phyloP scores from a whole-genome alignment of 2,329 filamentous ascomycete genomes.

The Microsporum ferrugineum region DNA sequence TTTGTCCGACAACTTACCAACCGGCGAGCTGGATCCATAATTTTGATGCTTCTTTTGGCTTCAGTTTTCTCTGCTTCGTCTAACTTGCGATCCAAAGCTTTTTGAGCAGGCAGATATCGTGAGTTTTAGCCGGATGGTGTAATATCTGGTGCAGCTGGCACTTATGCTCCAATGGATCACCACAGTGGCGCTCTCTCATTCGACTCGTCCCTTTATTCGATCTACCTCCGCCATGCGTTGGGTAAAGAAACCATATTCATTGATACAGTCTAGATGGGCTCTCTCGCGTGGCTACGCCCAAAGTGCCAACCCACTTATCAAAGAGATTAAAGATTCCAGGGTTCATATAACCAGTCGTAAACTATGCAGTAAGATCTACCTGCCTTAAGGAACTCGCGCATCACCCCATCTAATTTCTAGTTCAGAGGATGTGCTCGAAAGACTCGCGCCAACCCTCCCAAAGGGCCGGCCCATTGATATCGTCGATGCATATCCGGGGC shows the following conservation, averaged over 20 bases:
- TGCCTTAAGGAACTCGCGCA: not conserved
- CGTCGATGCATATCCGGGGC: constrained; percentile 74
- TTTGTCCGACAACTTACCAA: no score
- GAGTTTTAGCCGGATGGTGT: not conserved
- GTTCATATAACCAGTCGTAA: constrained; percentile 23
- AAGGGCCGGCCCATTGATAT: constrained; percentile 70
- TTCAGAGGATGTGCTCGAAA: constrained; percentile 55
- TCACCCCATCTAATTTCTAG: not conserved
- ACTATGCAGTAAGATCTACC: constrained; percentile 24
- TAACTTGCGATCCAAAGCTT: not conserved
- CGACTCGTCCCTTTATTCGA: not conserved
- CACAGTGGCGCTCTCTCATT: not conserved
- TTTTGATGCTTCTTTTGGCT: not conserved
- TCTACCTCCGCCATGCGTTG: not conserved
- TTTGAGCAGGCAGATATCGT: not conserved
- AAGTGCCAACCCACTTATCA: not conserved
- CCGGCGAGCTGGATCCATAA: no score
- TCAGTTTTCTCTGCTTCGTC: not conserved
- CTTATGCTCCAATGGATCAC: not conserved
- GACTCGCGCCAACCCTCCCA: constrained; percentile 56
- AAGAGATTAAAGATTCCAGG: not conserved
- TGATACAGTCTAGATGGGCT: not conserved
- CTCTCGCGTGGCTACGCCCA: not conserved
- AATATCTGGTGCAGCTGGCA: not conserved
- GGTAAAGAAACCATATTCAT: not conserved